Conservation (phyloP, 2,329 filamentous ascomycete species). For the Aspergillus flavus region DNA sequence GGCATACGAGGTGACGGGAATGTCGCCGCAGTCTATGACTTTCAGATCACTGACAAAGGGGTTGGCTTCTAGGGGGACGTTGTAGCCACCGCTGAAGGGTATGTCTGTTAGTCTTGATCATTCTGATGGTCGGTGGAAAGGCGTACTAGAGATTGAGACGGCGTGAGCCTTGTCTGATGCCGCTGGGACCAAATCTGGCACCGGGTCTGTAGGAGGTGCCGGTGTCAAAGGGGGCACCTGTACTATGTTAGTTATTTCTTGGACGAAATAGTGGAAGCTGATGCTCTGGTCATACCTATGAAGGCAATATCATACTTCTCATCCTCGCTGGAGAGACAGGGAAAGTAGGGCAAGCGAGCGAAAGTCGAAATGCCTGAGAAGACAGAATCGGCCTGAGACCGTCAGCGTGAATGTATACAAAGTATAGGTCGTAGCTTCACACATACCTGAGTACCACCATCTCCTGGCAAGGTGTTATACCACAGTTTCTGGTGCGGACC, state of each 20-base stretch:
- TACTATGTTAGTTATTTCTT: neutral
- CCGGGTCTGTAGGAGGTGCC: conserved; percentile 83
- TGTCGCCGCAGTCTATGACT: conserved; percentile 80
- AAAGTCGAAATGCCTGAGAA: conserved; percentile 89
- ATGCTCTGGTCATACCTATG: conserved; percentile 58
- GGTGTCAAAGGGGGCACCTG: conserved; percentile 81
- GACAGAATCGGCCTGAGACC: conserved; percentile 73
- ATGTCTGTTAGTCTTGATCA: conserved; percentile 47
- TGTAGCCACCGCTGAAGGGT: conserved; percentile 75
- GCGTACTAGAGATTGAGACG: conserved; percentile 83
- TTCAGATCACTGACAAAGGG: conserved; percentile 81
- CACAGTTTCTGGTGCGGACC: conserved; percentile 76
- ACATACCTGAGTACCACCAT: conserved; percentile 77
- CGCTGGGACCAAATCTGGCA: conserved; percentile 80
- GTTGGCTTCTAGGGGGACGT: conserved; percentile 77
- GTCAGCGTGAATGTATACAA: neutral
- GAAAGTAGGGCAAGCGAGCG: conserved; percentile 74
- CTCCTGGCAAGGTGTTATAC: conserved; percentile 81
- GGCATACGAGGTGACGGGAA: conserved; percentile 79
- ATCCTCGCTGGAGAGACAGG: conserved; percentile 70
- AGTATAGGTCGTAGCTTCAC: neutral
- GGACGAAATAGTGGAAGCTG: neutral
- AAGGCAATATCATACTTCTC: conserved; percentile 85
- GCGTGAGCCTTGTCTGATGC: conserved; percentile 83
- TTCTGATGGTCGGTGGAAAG: conserved; percentile 20